These are phyloP conservation scores for Microdochium bolleyi DNA, from an alignment of 2,329 filamentous ascomycete genomes.

Conservation along the genomic window DNA sequence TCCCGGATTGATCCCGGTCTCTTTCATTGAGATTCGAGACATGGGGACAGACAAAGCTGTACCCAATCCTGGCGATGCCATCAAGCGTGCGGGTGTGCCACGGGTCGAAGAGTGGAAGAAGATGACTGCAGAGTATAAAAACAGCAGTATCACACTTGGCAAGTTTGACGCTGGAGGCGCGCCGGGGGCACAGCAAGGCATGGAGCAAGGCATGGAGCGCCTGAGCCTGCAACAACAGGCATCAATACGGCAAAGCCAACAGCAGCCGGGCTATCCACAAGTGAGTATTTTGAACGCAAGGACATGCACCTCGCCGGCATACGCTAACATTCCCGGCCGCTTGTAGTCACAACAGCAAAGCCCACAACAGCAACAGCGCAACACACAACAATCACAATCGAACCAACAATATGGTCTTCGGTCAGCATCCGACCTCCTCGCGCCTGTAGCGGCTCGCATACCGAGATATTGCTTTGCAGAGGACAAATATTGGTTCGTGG, in stretches of 20 bases:
- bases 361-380: conserved; percentile 29
- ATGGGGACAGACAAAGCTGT: conserved; percentile 84
- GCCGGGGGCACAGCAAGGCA: conserved; percentile 31
- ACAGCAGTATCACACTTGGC: conserved; percentile 93
- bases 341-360: conserved; percentile 27
- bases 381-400: conserved; percentile 27
- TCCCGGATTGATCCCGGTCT: conserved; percentile 90
- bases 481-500: conserved; percentile 98
- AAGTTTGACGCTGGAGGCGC: conserved; percentile 63
- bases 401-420: conserved; percentile 24
- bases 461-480: conserved; percentile 93
- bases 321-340: conserved; percentile 7
- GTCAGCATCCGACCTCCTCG: conserved; percentile 47
- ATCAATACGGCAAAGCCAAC: conserved; percentile 35
- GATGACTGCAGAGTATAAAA: conserved; percentile 98
- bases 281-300: conserved; percentile 10
- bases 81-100: conserved; percentile 82
- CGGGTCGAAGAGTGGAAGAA: conserved; percentile 99
- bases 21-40: conserved; percentile 92
- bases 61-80: conserved; percentile 73
- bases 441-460: conserved; percentile 76
- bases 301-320: not conserved
- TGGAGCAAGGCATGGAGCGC: conserved; percentile 67
- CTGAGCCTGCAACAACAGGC: conserved; percentile 63
- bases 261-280: conserved; percentile 22